A percentile compares a stretch with the other conserved stretches of the same genome.
Conservation (phyloP, 2,329 filamentous ascomycete species). For the Trichoderma arundinaceum region DNA sequence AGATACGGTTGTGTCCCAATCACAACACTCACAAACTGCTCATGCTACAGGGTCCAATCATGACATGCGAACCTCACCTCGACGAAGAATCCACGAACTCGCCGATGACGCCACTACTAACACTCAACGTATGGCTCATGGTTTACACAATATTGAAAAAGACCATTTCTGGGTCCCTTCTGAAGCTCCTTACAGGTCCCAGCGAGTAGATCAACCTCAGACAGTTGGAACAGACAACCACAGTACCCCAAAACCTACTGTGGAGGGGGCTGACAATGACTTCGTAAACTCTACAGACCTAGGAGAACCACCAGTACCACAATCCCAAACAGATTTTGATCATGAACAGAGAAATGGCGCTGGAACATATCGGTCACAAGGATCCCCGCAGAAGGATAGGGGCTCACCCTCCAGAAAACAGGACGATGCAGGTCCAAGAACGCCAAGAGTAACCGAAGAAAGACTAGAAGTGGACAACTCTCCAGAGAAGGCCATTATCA, state of each 20-base stretch:
- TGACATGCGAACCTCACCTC: background rate
- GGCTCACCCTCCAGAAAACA: background rate
- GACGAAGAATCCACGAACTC: background rate
- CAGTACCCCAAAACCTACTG: background rate
- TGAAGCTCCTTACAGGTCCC: background rate
- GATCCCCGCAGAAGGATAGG: background rate
- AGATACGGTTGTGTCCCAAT: background rate
- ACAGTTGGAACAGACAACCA: background rate
- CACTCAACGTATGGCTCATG: background rate
- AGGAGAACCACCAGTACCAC: background rate
- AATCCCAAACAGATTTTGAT: background rate
- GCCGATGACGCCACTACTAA: slow-evolving; percentile 1
- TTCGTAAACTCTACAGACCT: background rate
- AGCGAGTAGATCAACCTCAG: background rate
- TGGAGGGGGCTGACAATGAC: background rate
- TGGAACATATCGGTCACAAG: background rate
- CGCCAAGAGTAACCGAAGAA: background rate
- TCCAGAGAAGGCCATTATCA: background rate
- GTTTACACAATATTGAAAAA: slow-evolving; percentile 6
- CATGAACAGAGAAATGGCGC: background rate
- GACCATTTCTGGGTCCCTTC: slow-evolving; percentile 11
- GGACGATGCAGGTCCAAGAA: background rate
- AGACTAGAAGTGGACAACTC: background rate
- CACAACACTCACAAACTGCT: background rate
- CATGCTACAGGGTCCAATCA: background rate